Percentiles rank a stretch among this genome's conserved stretches.
Conservation (phyloP, 371 early-diverging fungal genomes). For the Mortierella sp. region DNA sequence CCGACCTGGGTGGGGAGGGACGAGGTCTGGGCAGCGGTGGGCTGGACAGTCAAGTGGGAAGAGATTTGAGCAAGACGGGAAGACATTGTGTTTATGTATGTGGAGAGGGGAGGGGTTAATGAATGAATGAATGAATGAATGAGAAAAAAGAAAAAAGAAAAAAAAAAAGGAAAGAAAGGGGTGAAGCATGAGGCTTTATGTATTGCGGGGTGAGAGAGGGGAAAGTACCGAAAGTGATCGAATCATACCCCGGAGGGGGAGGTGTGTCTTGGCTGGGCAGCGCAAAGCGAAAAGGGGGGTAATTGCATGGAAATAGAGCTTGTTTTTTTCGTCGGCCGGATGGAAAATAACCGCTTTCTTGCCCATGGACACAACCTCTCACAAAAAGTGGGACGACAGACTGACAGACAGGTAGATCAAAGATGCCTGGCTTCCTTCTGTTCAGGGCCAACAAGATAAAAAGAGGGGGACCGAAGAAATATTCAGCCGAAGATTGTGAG, state of each 20-base stretch:
- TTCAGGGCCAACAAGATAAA: neutral
- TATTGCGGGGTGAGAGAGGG: neutral
- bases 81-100: constrained; percentile 61
- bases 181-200: neutral
- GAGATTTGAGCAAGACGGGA: constrained; percentile 81
- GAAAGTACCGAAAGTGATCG: neutral
- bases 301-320: too few species aligned
- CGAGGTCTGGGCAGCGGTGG: constrained; percentile 58
- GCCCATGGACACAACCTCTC: constrained; percentile 4
- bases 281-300: neutral
- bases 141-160: constrained; percentile 4
- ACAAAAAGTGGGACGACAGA: neutral
- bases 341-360: constrained; percentile 15
- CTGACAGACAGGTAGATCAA: neutral
- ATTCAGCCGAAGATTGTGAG: constrained; percentile 1
- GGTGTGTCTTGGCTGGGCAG: neutral
- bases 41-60: constrained; percentile 75
- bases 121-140: constrained; percentile 13
- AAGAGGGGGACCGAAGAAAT: constrained; percentile 12
- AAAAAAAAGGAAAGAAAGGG: neutral
- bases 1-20: constrained; percentile 75
- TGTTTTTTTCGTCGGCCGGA: too few species aligned
- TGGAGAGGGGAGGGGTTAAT: constrained; percentile 5
- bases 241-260: constrained; percentile 7
- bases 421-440: neutral